These are phyloP conservation scores for Ceratobasidium sp. DNA, from an alignment of 1,284 basidiomycete genomes.

Conservation along the genomic window DNA sequence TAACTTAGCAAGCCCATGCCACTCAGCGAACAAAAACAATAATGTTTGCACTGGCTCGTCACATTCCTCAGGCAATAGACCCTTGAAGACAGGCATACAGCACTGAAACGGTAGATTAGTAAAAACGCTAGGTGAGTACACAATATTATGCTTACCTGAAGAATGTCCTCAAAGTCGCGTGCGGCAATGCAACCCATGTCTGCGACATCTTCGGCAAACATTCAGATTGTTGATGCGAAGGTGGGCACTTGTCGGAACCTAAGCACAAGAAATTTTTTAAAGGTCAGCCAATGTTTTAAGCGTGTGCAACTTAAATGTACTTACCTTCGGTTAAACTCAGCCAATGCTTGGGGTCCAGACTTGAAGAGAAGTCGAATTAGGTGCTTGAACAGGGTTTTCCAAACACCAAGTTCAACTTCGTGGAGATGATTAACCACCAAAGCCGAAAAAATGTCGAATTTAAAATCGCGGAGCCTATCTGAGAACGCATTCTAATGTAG, in stretches of 20 bases:
- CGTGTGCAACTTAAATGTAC: too few species aligned
- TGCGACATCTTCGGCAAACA: slow-evolving; percentile 42
- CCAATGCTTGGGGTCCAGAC: slow-evolving; percentile 4
- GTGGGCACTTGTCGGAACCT: slow-evolving; percentile 45
- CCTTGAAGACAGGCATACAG: slow-evolving; percentile 50
- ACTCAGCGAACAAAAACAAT: slow-evolving; percentile 47
- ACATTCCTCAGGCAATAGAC: slow-evolving; percentile 47
- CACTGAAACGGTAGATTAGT: slow-evolving; percentile 46
- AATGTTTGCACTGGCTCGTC: slow-evolving; percentile 46
- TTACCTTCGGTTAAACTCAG: slow-evolving; percentile 41
- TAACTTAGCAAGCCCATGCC: slow-evolving; percentile 51
- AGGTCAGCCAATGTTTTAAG: too few species aligned
- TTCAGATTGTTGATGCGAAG: slow-evolving; percentile 44
- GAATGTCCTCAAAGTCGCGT: slow-evolving; percentile 45
- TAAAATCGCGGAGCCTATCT: slow-evolving; percentile 8
- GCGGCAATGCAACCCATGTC: slow-evolving; percentile 45
- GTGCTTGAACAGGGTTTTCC: slow-evolving; percentile 49
- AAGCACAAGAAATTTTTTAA: slow-evolving; percentile 32
- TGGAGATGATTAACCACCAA: slow-evolving; percentile 45
- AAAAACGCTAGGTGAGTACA: background rate
- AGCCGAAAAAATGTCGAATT: slow-evolving; percentile 42
- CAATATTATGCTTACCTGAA: slow-evolving; percentile 36
- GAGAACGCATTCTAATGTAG: slow-evolving; percentile 47
- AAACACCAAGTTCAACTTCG: slow-evolving; percentile 46
- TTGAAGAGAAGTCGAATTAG: slow-evolving; percentile 48